A percentile compares a stretch with the other conserved stretches of the same genome.
Conservation (phyloP, 192 early-diverging fungal species). For the Entomortierella chlamydospora region DNA sequence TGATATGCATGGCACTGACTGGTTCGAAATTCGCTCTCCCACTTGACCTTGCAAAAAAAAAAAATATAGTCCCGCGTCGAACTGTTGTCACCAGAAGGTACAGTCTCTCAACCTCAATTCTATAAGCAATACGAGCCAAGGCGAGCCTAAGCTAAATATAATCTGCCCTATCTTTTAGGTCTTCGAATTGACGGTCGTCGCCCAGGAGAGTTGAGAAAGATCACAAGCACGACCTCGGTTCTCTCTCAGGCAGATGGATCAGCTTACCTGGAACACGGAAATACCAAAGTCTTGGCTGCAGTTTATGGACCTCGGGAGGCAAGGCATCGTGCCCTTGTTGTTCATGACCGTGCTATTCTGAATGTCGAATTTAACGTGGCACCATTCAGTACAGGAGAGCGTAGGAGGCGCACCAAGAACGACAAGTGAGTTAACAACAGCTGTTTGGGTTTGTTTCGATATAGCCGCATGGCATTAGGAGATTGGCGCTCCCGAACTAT, state of each 20-base stretch:
- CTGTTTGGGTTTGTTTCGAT: too few species aligned
- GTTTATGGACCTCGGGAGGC: slow-evolving; percentile 96
- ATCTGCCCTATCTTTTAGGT: slow-evolving; percentile 59
- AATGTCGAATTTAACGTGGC: slow-evolving; percentile 94
- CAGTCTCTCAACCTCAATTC: neutral
- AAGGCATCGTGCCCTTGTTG: slow-evolving; percentile 62
- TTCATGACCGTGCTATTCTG: slow-evolving; percentile 81
- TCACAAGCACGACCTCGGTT: slow-evolving; percentile 81
- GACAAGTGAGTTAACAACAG: slow-evolving; percentile 83
- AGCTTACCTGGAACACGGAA: slow-evolving; percentile 94
- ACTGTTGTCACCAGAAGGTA: slow-evolving; percentile 61
- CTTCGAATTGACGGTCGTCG: slow-evolving; percentile 95
- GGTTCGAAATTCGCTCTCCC: too few species aligned
- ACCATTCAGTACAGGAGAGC: slow-evolving; percentile 90
- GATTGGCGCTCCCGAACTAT: too few species aligned
- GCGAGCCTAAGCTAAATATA: too few species aligned
- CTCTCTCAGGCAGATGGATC: slow-evolving; percentile 92
- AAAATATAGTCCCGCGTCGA: slow-evolving; percentile 60
- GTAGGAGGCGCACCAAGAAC: slow-evolving; percentile 82
- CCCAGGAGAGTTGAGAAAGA: slow-evolving; percentile 87
- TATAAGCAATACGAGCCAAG: neutral
- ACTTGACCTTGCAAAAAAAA: too few species aligned
- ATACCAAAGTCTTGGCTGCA: slow-evolving; percentile 91
- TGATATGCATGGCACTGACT: too few species aligned
- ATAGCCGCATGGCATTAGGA: too few species aligned